Evolutionary conservation across 2,329 filamentous ascomycete species (phyloP), one percentile per base, ranked within the genome.

Genomic region (Coniochaeta hoffmannii): DNA sequence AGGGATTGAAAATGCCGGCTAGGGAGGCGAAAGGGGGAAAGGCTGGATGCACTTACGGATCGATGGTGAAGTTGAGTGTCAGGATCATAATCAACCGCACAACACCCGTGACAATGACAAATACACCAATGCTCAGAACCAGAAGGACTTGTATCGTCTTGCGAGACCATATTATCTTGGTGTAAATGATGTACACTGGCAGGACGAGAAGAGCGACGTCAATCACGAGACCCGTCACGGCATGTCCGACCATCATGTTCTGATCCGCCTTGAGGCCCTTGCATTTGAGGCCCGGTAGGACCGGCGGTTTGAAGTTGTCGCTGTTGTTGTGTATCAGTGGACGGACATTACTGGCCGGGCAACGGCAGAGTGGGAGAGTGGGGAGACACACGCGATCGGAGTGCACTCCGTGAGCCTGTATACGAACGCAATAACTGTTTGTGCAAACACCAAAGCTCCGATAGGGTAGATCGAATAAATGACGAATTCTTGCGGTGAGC

Each of bases 81-180:
- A 64, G 44, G n/a, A 74, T 65, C 44, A 73, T 60, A 31, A 59
- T 58, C n/a, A 73, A 61, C n/a, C 73, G 69, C 1, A 73, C 64
- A 26, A 75, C 65, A 0, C 71, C 69, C 0, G 71, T 71, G 11
- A 65, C 57, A 17, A 73, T 62, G 34, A 66, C 69, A 56, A 74
- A 71, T 5, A 71, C 49, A 19, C 58, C 73, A 8, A 75, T 62
- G 22, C 64, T 64, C 38, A 76, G 68, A 15, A 74, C 61, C 17
- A 73, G 58, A 9, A 69, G 63, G 4, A 74, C 65, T 46, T 67
- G 68, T 12, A 72, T 53, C 4, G 62, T 66, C 54, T 66, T 66
- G 17, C 59, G 56, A 0, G 68, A 69, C 46, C 63, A 69, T 53
- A 68, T 68, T 64, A 71, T 69, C 54, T 69, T 72, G 35, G 50